Evolutionary conservation across 75 land plant genomes (phyloP), one percentile per base, ranked within the genome.

Genomic region (Chamaecyparis obtusa): DNA sequence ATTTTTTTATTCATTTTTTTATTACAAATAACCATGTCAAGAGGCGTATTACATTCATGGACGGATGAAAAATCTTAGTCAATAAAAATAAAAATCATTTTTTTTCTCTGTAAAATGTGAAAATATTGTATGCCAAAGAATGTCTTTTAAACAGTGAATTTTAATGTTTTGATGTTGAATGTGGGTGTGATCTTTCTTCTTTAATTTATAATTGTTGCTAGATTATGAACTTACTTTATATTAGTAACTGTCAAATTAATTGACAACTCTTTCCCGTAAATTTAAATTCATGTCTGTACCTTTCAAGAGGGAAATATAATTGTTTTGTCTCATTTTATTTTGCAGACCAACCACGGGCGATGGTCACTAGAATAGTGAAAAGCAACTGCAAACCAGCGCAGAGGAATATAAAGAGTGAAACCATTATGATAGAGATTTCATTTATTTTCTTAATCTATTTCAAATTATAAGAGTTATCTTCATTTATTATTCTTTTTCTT

Each of bases 331-430:
- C 27, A 77, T 43, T 86, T 19, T 32, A 24, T 83, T 48, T 43
- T 79, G 60, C 87, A 87, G 87, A 33, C 87, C 87, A 46, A 87
- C 87, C 19, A 77, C 87, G 15, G 86, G 87, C 0, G 87, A 36
- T 27, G 85, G 46, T 83, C 44, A 83, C 35, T 48, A 83, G 46
- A 83, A 19, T 41, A 0, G 43, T 16, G 83, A 14, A 16, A 37
- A 8, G 11, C n/a, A 80, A 80, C 21, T 44, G 9, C 76, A 74
- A 32, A 30, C n/a, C 13, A 74, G 13, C 3, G 16, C 9, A 33
- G 33, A 71, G 7, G 32, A 2, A 74, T 24, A 74, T 24, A 33
- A 33, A 27, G 71, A 74, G 33, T 74, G 36, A 33, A 33, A 33
- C 0, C 9, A 74, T 64, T 21, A 30, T n/a, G 35, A n/a, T 6